Conservation (phyloP, 495 filamentous ascomycete genomes). For the Daldinia caldariorum region DNA sequence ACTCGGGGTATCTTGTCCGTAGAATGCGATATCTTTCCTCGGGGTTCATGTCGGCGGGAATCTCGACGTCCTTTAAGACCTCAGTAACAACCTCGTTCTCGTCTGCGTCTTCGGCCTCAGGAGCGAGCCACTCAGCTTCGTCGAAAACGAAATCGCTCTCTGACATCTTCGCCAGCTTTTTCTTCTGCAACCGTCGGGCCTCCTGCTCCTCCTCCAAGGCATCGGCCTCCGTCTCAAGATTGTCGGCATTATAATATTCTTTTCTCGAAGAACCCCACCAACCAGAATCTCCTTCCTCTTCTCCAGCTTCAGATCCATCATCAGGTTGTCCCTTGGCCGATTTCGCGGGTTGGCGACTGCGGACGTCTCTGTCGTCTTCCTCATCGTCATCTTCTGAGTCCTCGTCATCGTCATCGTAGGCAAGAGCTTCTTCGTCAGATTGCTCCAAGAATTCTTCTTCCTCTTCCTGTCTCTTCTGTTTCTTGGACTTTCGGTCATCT, state of each 20-base stretch:
- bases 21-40: conserved; percentile 82
- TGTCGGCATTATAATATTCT: conserved; percentile 91
- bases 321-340: conserved; percentile 26
- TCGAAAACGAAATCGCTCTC: conserved; percentile 94
- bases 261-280: conserved; percentile 89
- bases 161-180: conserved; percentile 83
- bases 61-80: conserved; percentile 79
- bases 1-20: conserved; percentile 86
- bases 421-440: conserved; percentile 91
- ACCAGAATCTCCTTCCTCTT: conserved; percentile 72
- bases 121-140: conserved; percentile 79
- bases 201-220: conserved; percentile 92
- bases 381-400: conserved; percentile 65
- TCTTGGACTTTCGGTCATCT: conserved; percentile 79
- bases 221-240: conserved; percentile 90
- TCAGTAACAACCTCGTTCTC: conserved; percentile 75
- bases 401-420: conserved; percentile 66
- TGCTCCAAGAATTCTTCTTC: conserved; percentile 68
- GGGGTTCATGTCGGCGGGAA: conserved; percentile 79
- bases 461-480: conserved; percentile 70
- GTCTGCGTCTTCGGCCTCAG: conserved; percentile 55
- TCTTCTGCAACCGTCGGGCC: conserved; percentile 85
- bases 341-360: conserved; percentile 34
- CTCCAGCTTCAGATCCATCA: conserved; percentile 57
- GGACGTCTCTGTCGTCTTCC: conserved; percentile 48